Percentiles rank a stretch among this genome's conserved stretches.
phyloP scores from a whole-genome alignment of 768 basidiomycete species.

The Mycena crocata region DNA sequence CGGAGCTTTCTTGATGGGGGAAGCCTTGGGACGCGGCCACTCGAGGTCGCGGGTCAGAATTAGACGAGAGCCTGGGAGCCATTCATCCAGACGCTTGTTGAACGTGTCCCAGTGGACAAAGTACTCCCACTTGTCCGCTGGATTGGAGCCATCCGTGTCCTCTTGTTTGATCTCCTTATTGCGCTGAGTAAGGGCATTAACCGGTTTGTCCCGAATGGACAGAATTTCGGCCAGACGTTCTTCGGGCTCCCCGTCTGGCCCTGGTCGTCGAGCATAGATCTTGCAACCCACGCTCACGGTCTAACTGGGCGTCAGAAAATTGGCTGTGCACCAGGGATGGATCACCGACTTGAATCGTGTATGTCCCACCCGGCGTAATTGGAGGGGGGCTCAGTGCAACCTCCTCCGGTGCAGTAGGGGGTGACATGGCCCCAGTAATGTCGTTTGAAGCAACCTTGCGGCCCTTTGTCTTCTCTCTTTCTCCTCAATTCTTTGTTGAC shows the following conservation, averaged over 20 bases:
- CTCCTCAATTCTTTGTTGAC: not conserved
- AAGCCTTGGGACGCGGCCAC: constrained; percentile 91
- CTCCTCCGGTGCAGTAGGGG: constrained; percentile 44
- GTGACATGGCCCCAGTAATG: constrained; percentile 26
- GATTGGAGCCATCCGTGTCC: constrained; percentile 54
- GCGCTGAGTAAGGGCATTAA: constrained; percentile 67
- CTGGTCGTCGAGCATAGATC: constrained; percentile 88
- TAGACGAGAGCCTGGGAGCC: constrained; percentile 91
- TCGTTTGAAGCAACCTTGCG: not conserved
- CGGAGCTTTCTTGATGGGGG: constrained; percentile 65
- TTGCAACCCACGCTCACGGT: constrained; percentile 95
- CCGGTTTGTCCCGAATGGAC: constrained; percentile 90
- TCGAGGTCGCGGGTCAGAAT: constrained; percentile 89
- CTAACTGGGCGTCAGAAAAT: constrained; percentile 58
- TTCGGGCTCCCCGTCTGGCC: constrained; percentile 79
- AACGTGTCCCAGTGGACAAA: constrained; percentile 99
- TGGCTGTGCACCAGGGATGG: constrained; percentile 39
- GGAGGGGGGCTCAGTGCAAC: constrained; percentile 62
- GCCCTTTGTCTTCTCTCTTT: not conserved
- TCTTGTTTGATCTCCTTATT: constrained; percentile 57
- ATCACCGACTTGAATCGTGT: constrained; percentile 76
- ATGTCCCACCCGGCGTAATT: constrained; percentile 80
- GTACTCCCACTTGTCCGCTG: constrained; percentile 89
- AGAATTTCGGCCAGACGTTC: constrained; percentile 96
- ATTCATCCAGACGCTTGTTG: constrained; percentile 99